Evolutionary conservation across 768 basidiomycete genomes (phyloP), one percentile per base, ranked within the genome.

Genomic region (Boletus subcaerulescens): DNA sequence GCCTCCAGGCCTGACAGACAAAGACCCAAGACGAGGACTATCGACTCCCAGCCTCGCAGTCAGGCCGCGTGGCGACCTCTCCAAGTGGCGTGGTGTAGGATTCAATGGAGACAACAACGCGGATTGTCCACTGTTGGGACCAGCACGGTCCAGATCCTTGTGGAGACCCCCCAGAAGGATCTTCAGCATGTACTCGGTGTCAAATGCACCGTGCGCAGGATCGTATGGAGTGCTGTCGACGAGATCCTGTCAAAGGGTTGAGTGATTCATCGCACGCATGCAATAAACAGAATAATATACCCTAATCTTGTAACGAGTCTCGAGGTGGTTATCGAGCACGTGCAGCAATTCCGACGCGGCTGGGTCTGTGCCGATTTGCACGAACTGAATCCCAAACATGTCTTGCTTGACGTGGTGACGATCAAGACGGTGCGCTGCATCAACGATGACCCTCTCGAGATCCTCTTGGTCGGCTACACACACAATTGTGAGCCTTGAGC

Each of bases 351-450:
- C 73, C 2, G 76, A 58, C 3, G 77, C 76, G 46, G 50, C 73
- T 1, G 59, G 52, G 48, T 72, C 71, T 3, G 70, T 65, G 0
- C 79, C 79, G 22, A 80, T 75, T 57, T 80, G 79, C 35, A 81
- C 67, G 38, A 81, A 76, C 40, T 77, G 75, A 29, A 80, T 67
- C 11, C 78, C 75, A 6, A 80, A 68, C 65, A 75, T 74, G n/a
- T 70, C 65, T 2, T 70, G 60, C 24, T 65, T 74, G 48, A 69
- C 66, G 4, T 61, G 61, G 1, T 63, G 68, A 36, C 64, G 64
- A 46, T 79, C 77, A 18, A 78, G 72, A 29, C 75, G 65, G 29
- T 69, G 69, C 3, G 77, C 77, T 17, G 70, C 63, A 6, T 68
- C 64, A 15, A 77, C 69, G 11, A 78, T 67, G 2, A 70, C 68